Evolutionary conservation across 768 basidiomycete species (phyloP).

Genomic region (Pleurotus ostreatus): DNA sequence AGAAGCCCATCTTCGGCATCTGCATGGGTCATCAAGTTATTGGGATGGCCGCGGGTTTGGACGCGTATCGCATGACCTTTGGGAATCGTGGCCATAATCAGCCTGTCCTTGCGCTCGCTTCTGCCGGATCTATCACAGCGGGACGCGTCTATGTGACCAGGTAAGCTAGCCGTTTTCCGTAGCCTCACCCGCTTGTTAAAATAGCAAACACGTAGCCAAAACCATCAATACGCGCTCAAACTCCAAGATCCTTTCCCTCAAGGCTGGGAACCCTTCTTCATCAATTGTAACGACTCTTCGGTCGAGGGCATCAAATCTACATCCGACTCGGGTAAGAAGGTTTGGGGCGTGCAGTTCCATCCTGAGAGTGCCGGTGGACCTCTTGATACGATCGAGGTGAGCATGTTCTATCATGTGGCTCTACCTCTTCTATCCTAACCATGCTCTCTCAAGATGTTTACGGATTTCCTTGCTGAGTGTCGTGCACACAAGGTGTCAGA

Average conservation of each 20-base stretch:
- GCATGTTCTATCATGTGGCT: conserved; percentile 16
- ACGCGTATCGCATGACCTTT: conserved; percentile 98
- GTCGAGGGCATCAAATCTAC: conserved; percentile 99
- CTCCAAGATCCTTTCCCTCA: conserved; percentile 92
- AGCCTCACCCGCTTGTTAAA: conserved; percentile 6
- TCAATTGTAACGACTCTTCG: conserved; percentile 98
- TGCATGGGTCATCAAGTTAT: conserved; percentile 99
- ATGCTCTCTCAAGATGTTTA: conserved; percentile 71
- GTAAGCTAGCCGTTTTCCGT: conserved; percentile 31
- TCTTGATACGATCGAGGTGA: conserved; percentile 93
- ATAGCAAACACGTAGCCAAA: conserved; percentile 54
- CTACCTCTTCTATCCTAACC: not conserved
- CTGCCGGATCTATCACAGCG: conserved; percentile 88
- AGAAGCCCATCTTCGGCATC: conserved; percentile 93
- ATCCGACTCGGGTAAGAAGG: conserved; percentile 76
- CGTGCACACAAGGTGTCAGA: conserved; percentile 46
- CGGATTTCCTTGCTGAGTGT: conserved; percentile 86
- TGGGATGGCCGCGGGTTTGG: conserved; percentile 94
- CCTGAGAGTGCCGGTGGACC: conserved; percentile 99
- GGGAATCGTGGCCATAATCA: conserved; percentile 99
- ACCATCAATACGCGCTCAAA: conserved; percentile 97
- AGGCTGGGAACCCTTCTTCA: conserved; percentile 99
- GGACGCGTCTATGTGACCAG: conserved; percentile 97
- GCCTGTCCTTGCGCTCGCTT: conserved; percentile 94
- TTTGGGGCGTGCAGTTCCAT: conserved; percentile 99